Evolutionary conservation across 2,329 filamentous ascomycete species (phyloP).

Genomic region (Alternaria brassicae): DNA sequence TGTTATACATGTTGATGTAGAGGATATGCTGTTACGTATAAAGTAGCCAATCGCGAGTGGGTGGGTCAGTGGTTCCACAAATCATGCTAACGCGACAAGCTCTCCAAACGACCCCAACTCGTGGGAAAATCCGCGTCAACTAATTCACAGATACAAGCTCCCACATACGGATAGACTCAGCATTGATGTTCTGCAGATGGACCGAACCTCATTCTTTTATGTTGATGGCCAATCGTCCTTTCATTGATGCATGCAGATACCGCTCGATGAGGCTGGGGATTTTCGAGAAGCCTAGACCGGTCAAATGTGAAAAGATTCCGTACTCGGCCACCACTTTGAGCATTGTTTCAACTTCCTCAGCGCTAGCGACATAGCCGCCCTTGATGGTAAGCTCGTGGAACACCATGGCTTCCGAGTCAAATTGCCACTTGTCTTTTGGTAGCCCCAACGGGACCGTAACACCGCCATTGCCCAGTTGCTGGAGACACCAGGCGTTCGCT

Average conservation of each 20-base stretch:
- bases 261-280: slow-evolving; percentile 29
- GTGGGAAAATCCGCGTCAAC: background rate
- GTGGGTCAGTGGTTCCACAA: slow-evolving; percentile 1
- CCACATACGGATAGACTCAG: background rate
- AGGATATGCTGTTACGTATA: slow-evolving; percentile 17
- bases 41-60: slow-evolving; percentile 12
- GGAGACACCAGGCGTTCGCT: slow-evolving; percentile 35
- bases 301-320: slow-evolving; percentile 31
- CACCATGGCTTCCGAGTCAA: slow-evolving; percentile 34
- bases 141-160: background rate
- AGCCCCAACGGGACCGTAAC: slow-evolving; percentile 36
- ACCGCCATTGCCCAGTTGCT: slow-evolving; percentile 31
- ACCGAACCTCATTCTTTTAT: slow-evolving; percentile 14
- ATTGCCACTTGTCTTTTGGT: slow-evolving; percentile 34
- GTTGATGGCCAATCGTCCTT: slow-evolving; percentile 32
- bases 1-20: background rate
- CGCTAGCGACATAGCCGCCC: slow-evolving; percentile 37
- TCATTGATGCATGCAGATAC: slow-evolving; percentile 31
- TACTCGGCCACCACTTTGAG: slow-evolving; percentile 31
- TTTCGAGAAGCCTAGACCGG: slow-evolving; percentile 29
- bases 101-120: slow-evolving; percentile 34
- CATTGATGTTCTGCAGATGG: background rate
- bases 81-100: slow-evolving; percentile 13
- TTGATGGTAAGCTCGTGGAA: slow-evolving; percentile 35
- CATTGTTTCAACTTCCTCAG: slow-evolving; percentile 35